Evolutionary conservation across 306 rosid species (phyloP), one percentile per base, ranked within the genome.

Genomic region (Cyclanthera cordifolia): DNA sequence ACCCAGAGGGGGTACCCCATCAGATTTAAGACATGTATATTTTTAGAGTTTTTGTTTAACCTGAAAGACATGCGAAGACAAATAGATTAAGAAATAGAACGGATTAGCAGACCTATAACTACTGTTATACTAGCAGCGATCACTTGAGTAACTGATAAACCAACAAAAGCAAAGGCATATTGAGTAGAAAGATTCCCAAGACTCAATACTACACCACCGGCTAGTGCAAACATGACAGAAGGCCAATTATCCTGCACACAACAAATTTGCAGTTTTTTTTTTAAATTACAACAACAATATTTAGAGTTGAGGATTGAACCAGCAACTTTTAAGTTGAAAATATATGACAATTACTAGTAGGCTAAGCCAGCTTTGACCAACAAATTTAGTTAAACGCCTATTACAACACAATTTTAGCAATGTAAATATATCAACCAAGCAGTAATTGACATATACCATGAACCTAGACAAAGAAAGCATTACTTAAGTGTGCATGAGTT

Each of bases 141-240:
- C 56, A 91, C 97, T 82, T 87, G 90, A 17, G 85, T 86, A 41
- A 91, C 97, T 60, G 96, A 87, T 79, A 91, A 81, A 69, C 97
- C 97, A 65, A 91, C 95, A 37, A 86, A 81, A 74, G 97, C 92
- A 85, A 84, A 91, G 53, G 91, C 96, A 78, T 91, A 91, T 56
- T 91, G 97, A 17, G 90, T 78, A 61, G 87, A 70, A 21, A 91
- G 84, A 74, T 91, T 91, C 71, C 97, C 97, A 13, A 88, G 71
- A 80, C 96, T 87, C 10, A 91, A 88, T 30, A 85, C 88, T 39
- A 91, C 50, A 32, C 97, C 96, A 30, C 97, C 97, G 0, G 71
- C 87, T 96, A 88, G 88, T 39, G 96, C 95, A 78, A 88, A 86
- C 72, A 86, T 66, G 71, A 87, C 86, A 56, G 96, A 88, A 17